Percentiles rank a stretch among this genome's conserved stretches.
phyloP scores from a whole-genome alignment of 2,329 filamentous ascomycete species.

The Ascochyta pisi region DNA sequence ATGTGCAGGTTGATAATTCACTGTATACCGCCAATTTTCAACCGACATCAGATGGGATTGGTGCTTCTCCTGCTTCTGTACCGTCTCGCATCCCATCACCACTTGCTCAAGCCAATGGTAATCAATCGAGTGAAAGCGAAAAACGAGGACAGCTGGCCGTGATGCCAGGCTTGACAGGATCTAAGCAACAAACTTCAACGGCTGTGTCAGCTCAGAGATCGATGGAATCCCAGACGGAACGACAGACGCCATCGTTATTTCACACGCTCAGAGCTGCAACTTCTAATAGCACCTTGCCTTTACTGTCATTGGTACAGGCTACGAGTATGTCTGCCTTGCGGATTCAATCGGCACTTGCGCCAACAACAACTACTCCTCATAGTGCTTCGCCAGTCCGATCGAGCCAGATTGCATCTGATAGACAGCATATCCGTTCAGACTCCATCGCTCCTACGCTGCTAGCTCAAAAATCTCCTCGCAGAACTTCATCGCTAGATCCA shows the following conservation, averaged over 20 bases:
- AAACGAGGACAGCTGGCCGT: not conserved
- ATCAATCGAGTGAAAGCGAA: not conserved
- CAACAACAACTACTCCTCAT: not conserved
- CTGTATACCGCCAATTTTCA: not conserved
- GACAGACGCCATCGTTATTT: not conserved
- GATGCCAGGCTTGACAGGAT: not conserved
- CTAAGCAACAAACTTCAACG: not conserved
- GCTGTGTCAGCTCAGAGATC: not conserved
- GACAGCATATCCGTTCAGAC: not conserved
- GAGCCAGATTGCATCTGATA: not conserved
- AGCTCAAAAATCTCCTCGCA: not conserved
- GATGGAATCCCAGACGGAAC: not conserved
- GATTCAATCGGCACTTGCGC: not conserved
- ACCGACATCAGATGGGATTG: not conserved
- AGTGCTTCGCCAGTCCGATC: not conserved
- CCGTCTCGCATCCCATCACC: not conserved
- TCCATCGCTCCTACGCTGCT: not conserved
- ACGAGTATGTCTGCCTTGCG: too few species aligned
- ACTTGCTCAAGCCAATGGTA: not conserved
- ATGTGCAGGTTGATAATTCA: too few species aligned
- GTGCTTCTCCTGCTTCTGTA: not conserved
- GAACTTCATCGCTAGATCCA: not conserved
- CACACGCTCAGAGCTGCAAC: not conserved
- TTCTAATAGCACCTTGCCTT: not conserved
- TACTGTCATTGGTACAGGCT: not conserved